A percentile compares a stretch with the other conserved stretches of the same genome.
phyloP scores from a whole-genome alignment of 768 basidiomycete genomes.

The Pisolithus microcarpus region DNA sequence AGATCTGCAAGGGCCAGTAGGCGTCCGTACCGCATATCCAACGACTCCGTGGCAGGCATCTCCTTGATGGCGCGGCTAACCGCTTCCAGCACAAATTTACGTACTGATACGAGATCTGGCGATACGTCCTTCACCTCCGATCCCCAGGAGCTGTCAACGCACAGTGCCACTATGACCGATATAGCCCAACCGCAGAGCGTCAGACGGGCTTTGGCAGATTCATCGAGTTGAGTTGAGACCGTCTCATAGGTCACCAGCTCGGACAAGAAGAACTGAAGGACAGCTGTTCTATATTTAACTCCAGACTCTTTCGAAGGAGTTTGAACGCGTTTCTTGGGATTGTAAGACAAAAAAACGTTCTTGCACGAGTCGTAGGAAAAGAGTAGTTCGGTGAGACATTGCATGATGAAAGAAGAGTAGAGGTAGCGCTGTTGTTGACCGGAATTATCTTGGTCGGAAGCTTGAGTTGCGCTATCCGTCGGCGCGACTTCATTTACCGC shows the following conservation, averaged over 20 bases:
- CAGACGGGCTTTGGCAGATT: constrained; percentile 48
- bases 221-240: constrained; percentile 54
- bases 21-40: constrained; percentile 80
- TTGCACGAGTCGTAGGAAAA: constrained; percentile 95
- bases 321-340: constrained; percentile 52
- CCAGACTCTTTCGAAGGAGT: constrained; percentile 56
- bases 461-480: constrained; percentile 13
- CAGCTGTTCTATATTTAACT: constrained; percentile 55
- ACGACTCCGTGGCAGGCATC: constrained; percentile 43
- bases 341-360: constrained; percentile 73
- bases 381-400: constrained; percentile 83
- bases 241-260: constrained; percentile 77
- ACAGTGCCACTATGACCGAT: constrained; percentile 88
- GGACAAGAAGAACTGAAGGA: constrained; percentile 74
- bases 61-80: constrained; percentile 87
- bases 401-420: constrained; percentile 82
- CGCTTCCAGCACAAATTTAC: constrained; percentile 87
- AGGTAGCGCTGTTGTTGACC: constrained; percentile 27
- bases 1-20: constrained; percentile 82
- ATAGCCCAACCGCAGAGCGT: constrained; percentile 79
- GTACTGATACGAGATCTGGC: constrained; percentile 75
- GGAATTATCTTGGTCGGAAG: constrained; percentile 9
- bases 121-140: constrained; percentile 72
- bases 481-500: constrained; percentile 2
- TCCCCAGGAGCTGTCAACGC: constrained; percentile 68